Percentiles rank a stretch among this genome's conserved stretches.
Evolutionary conservation across 2,329 filamentous ascomycete genomes (phyloP).

Genomic region (Westerdykella ornata): DNA sequence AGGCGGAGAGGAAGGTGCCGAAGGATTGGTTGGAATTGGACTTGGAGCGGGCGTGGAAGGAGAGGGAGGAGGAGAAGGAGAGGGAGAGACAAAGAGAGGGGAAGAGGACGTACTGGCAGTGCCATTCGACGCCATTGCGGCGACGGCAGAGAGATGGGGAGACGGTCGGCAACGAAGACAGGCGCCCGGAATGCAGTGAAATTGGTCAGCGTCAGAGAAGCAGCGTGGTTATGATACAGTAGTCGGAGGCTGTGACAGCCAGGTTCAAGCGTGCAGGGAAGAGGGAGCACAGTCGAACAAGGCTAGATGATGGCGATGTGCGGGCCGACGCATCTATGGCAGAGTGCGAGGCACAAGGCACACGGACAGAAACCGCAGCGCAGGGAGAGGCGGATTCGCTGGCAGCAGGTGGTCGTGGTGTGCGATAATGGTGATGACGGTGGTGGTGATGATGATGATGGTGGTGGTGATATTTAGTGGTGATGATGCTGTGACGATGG

Average conservation of each 20-base stretch:
- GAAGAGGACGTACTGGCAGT: slow-evolving; percentile 32
- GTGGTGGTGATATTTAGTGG: too few species aligned
- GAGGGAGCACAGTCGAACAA: neutral
- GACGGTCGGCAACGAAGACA: slow-evolving; percentile 6
- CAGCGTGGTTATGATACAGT: too few species aligned
- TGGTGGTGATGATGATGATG: too few species aligned
- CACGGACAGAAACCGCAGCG: neutral
- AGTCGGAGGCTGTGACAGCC: neutral
- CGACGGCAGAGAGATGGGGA: slow-evolving; percentile 9
- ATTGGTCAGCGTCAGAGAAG: neutral
- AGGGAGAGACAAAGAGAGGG: slow-evolving; percentile 10
- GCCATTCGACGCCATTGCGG: slow-evolving; percentile 23
- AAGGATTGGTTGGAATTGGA: slow-evolving; percentile 5
- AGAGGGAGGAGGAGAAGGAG: slow-evolving; percentile 10
- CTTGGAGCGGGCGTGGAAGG: slow-evolving; percentile 6
- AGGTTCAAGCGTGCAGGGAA: neutral
- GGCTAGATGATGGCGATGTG: neutral
- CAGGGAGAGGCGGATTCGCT: neutral
- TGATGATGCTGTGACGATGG: neutral
- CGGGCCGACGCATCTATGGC: too few species aligned
- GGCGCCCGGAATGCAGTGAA: neutral
- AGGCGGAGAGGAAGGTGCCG: slow-evolving; percentile 7
- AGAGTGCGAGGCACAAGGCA: neutral
- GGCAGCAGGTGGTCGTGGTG: neutral
- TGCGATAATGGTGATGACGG: too few species aligned